Percentiles rank a stretch among this genome's conserved stretches.
phyloP scores from a whole-genome alignment of 1,284 basidiomycete species.

The Boletellus sp. region DNA sequence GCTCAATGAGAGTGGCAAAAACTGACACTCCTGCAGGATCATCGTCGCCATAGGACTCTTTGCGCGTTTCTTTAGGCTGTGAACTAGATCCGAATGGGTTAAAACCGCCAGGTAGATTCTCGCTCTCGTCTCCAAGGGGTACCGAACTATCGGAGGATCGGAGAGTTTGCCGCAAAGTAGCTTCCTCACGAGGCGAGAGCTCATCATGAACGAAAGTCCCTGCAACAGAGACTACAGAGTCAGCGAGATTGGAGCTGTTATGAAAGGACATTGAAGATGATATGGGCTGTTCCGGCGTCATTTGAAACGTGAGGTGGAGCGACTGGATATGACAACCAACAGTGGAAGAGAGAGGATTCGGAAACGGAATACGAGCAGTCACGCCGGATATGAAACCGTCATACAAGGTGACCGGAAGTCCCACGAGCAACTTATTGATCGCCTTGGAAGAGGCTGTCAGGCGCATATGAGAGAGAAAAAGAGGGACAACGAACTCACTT shows the following conservation, averaged over 20 bases:
- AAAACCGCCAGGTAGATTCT: conserved; percentile 61
- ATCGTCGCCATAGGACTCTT: conserved; percentile 38
- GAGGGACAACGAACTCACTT: conserved; percentile 44
- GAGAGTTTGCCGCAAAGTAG: conserved; percentile 68
- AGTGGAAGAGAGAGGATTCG: conserved; percentile 68
- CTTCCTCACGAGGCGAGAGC: conserved; percentile 68
- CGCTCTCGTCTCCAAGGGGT: conserved; percentile 33
- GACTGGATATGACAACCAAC: conserved; percentile 66
- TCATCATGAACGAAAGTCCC: conserved; percentile 85
- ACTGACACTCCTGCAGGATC: conserved; percentile 76
- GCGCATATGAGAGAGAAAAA: conserved; percentile 8
- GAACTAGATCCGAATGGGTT: conserved; percentile 46
- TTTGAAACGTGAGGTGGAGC: conserved; percentile 58
- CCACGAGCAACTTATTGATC: conserved; percentile 71
- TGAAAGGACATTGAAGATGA: conserved; percentile 16
- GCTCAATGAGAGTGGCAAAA: conserved; percentile 81
- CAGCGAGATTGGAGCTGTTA: conserved; percentile 51
- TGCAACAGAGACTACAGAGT: conserved; percentile 77
- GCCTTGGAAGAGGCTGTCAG: conserved; percentile 49
- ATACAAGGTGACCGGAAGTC: conserved; percentile 66
- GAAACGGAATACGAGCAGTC: conserved; percentile 74
- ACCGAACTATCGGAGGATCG: conserved; percentile 40
- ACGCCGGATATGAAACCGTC: conserved; percentile 73
- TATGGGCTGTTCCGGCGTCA: conserved; percentile 34
- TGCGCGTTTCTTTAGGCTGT: conserved; percentile 34